A percentile compares a stretch with the other conserved stretches of the same genome.
These are phyloP conservation scores for Mycena latifolia DNA, from an alignment of 768 basidiomycete genomes.

Conservation along the genomic window DNA sequence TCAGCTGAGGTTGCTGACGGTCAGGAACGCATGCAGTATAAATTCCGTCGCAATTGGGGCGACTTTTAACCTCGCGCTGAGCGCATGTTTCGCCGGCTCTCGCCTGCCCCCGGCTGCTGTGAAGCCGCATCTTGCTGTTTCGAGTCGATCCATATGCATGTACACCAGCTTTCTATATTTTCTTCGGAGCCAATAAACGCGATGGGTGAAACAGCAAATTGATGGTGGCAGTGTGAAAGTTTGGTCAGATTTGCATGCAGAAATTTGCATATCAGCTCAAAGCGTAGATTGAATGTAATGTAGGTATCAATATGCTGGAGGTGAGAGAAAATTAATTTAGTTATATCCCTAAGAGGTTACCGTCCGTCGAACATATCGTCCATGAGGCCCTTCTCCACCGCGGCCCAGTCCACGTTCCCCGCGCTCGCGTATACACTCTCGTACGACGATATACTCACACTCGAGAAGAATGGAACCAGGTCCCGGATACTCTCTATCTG, in stretches of 20 bases:
- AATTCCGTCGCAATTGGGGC: conserved; percentile 90
- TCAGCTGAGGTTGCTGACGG: conserved; percentile 57
- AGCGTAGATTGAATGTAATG: not conserved
- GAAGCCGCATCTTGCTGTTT: conserved; percentile 16
- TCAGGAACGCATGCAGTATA: conserved; percentile 82
- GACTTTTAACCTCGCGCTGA: conserved; percentile 69
- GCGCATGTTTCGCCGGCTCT: conserved; percentile 9
- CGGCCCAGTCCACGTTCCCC: conserved; percentile 89
- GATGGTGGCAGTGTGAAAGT: conserved; percentile 12
- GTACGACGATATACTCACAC: conserved; percentile 89
- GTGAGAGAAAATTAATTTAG: conserved; percentile 26
- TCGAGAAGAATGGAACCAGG: conserved; percentile 91
- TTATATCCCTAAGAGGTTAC: conserved; percentile 41
- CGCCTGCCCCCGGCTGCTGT: conserved; percentile 20
- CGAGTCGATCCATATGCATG: conserved; percentile 18
- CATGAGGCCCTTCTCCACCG: conserved; percentile 84
- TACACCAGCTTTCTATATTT: conserved; percentile 19
- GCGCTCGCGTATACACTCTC: conserved; percentile 90
- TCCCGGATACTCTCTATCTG: conserved; percentile 89
- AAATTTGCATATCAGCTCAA: no score
- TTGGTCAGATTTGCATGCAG: not conserved
- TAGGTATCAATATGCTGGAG: conserved; percentile 16
- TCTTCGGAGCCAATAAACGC: conserved; percentile 2
- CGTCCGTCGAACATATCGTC: conserved; percentile 93
- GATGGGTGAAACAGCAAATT: not conserved